Evolutionary conservation across 345 rosid genomes (phyloP).

Genomic region (Euphorbia peplus): DNA sequence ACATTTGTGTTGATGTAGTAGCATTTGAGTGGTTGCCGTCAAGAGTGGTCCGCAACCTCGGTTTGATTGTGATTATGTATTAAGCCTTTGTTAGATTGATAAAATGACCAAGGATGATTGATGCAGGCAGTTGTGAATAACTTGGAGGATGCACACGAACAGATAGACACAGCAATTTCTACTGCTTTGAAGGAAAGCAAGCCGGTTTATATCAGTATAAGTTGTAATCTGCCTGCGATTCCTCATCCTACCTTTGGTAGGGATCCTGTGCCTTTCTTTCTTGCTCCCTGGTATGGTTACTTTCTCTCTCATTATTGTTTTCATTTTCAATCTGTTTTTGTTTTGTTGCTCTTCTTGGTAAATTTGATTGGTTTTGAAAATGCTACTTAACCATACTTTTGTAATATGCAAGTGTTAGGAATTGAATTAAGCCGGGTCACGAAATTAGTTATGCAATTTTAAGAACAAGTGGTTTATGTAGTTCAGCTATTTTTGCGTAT

Average conservation of each 20-base stretch:
- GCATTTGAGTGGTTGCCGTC: too few species aligned
- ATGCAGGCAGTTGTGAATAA: slow-evolving; percentile 66
- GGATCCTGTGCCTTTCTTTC: slow-evolving; percentile 61
- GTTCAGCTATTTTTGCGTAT: too few species aligned
- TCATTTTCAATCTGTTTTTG: too few species aligned
- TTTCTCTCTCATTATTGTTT: slow-evolving; percentile 8
- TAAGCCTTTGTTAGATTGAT: too few species aligned
- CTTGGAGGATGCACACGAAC: slow-evolving; percentile 72
- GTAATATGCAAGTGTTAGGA: too few species aligned
- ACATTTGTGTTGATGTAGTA: too few species aligned
- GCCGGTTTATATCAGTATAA: slow-evolving; percentile 64
- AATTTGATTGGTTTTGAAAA: background rate
- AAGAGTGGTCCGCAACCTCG: too few species aligned
- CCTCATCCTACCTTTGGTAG: slow-evolving; percentile 60
- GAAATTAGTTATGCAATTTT: too few species aligned
- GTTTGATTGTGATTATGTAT: too few species aligned
- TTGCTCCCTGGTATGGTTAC: slow-evolving; percentile 46
- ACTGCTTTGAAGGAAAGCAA: slow-evolving; percentile 74
- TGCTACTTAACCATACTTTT: background rate
- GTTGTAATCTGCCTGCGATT: slow-evolving; percentile 64
- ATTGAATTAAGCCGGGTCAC: too few species aligned
- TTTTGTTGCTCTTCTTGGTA: background rate
- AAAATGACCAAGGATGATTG: too few species aligned
- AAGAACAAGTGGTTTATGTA: too few species aligned
- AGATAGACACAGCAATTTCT: slow-evolving; percentile 61